These are phyloP conservation scores for Neopestalotiopsis rosae DNA, from an alignment of 2,329 filamentous ascomycete species.

Conservation along the genomic window DNA sequence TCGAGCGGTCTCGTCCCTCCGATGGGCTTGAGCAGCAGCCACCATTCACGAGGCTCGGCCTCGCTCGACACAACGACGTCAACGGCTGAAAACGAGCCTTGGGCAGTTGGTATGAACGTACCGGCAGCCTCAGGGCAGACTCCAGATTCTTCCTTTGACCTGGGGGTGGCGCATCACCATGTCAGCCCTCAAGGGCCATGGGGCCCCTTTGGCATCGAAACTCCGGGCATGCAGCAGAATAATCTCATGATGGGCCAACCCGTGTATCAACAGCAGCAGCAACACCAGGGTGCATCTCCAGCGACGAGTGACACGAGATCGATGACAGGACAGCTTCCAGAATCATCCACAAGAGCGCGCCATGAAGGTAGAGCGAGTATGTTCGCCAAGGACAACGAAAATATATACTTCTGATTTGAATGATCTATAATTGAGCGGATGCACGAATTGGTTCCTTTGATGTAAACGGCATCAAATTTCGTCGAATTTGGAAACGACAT, in stretches of 20 bases:
- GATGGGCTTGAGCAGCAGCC: background rate
- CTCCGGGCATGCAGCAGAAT: background rate
- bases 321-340: background rate
- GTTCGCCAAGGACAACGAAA: slow-evolving; percentile 11
- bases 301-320: background rate
- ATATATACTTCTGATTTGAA: slow-evolving; percentile 5
- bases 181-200: background rate
- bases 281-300: background rate
- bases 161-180: background rate
- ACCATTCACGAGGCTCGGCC: background rate
- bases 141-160: background rate
- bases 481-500: too few species aligned
- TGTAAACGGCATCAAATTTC: too few species aligned
- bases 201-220: background rate
- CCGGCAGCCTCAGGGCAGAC: background rate
- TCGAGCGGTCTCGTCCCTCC: background rate
- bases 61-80: background rate
- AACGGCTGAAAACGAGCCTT: background rate
- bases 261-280: background rate
- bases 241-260: background rate
- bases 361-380: background rate
- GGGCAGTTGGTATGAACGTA: background rate
- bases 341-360: background rate
- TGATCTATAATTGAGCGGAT: background rate
- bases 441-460: background rate